Evolutionary conservation across 2,329 filamentous ascomycete genomes (phyloP).

Genomic region (Clathrospora elynae): DNA sequence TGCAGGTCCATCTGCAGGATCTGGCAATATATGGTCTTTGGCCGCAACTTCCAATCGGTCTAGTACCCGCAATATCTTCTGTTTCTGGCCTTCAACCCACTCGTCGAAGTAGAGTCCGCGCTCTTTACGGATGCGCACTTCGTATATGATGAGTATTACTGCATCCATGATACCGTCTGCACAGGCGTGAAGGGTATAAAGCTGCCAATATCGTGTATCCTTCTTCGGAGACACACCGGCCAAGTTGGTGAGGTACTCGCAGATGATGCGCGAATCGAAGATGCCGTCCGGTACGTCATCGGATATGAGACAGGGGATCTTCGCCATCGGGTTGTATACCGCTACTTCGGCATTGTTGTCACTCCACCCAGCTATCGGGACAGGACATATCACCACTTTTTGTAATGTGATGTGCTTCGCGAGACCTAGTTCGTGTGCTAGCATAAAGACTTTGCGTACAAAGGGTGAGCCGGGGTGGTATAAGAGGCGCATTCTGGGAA

Average conservation of each 20-base stretch:
- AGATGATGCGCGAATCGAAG: slow-evolving; percentile 38
- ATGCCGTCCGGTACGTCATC: slow-evolving; percentile 34
- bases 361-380: slow-evolving; percentile 36
- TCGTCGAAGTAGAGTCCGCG: slow-evolving; percentile 29
- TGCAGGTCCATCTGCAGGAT: slow-evolving; percentile 12
- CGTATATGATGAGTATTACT: slow-evolving; percentile 33
- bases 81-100: slow-evolving; percentile 38
- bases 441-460: slow-evolving; percentile 37
- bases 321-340: slow-evolving; percentile 36
- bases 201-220: slow-evolving; percentile 26
- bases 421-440: slow-evolving; percentile 36
- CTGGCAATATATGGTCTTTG: slow-evolving; percentile 17
- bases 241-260: slow-evolving; percentile 32
- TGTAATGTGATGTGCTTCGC: slow-evolving; percentile 30
- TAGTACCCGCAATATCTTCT: slow-evolving; percentile 33
- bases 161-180: slow-evolving; percentile 43
- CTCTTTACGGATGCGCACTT: slow-evolving; percentile 33
- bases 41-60: slow-evolving; percentile 32
- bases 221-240: slow-evolving; percentile 16
- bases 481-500: slow-evolving; percentile 36
- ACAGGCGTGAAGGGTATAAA: slow-evolving; percentile 31
- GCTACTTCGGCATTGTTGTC: slow-evolving; percentile 38
- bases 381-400: slow-evolving; percentile 40
- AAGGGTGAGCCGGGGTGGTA: slow-evolving; percentile 39
- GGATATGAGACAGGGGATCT: slow-evolving; percentile 37